Evolutionary conservation across 225 moss, liverwort and hornwort genomes (phyloP).

Genomic region (Sphagnum contortum): DNA sequence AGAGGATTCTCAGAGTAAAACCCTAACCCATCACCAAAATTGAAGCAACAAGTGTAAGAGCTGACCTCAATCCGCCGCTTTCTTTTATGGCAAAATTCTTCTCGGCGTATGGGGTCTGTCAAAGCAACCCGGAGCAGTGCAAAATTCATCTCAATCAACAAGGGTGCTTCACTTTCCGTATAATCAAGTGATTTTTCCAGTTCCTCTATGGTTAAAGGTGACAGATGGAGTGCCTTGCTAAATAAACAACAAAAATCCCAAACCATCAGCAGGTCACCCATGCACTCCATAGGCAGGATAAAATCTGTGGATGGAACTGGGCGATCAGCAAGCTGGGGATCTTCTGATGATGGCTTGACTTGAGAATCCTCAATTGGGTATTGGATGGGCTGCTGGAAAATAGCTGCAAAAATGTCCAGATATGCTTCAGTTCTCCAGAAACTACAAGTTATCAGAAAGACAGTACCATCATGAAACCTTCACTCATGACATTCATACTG

Average conservation of each 20-base stretch:
- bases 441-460: background rate
- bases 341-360: conserved; percentile 60
- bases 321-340: conserved; percentile 62
- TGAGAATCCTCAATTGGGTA: conserved; percentile 89
- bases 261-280: conserved; percentile 79
- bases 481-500: too few species aligned
- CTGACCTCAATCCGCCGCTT: conserved; percentile 76
- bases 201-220: conserved; percentile 80
- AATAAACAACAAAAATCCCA: conserved; percentile 97
- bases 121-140: conserved; percentile 76
- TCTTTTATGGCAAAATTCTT: conserved; percentile 81
- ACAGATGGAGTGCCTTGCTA: conserved; percentile 77
- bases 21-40: background rate
- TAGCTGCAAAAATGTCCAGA: conserved; percentile 21
- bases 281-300: conserved; percentile 69
- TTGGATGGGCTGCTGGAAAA: conserved; percentile 42
- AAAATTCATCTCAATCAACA: conserved; percentile 66
- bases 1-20: conserved; percentile 1
- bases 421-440: background rate
- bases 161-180: conserved; percentile 76
- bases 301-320: conserved; percentile 90
- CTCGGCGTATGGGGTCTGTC: conserved; percentile 65
- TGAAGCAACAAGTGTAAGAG: background rate
- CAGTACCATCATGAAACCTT: too few species aligned
- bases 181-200: conserved; percentile 91